Percentiles rank a stretch among this genome's conserved stretches.
phyloP scores from a whole-genome alignment of 116 monocot species.

The Papilionanthe hybrid region DNA sequence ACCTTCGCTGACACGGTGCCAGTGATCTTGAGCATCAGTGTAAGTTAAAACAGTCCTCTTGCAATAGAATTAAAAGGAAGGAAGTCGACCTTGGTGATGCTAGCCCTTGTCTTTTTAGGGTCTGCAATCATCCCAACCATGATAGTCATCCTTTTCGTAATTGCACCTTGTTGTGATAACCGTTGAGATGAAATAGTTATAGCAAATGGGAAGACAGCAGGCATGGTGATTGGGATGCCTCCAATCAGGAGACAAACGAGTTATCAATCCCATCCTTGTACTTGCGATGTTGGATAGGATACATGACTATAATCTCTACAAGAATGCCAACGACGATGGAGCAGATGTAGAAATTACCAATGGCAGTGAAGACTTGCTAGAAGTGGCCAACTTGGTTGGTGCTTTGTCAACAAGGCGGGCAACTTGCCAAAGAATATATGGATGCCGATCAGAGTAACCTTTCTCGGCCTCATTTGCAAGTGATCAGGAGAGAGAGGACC shows the following conservation, averaged over 20 bases:
- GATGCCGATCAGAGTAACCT: conserved; percentile 63
- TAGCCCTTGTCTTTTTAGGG: conserved; percentile 93
- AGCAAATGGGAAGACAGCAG: conserved; percentile 31
- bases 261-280: conserved; percentile 66
- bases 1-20: conserved; percentile 90
- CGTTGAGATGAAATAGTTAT: conserved; percentile 42
- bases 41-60: conserved; percentile 93
- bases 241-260: conserved; percentile 67
- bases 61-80: conserved; percentile 86
- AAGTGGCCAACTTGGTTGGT: conserved; percentile 76
- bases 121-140: conserved; percentile 98
- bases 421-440: conserved; percentile 78
- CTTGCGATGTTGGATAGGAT: conserved; percentile 50
- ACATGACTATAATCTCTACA: conserved; percentile 69
- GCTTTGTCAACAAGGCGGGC: conserved; percentile 67
- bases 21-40: conserved; percentile 55
- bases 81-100: conserved; percentile 88
- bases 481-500: conserved; percentile 66
- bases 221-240: conserved; percentile 49
- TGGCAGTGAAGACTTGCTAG: conserved; percentile 56
- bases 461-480: conserved; percentile 75
- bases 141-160: conserved; percentile 48
- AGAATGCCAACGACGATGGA: conserved; percentile 66
- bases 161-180: conserved; percentile 38
- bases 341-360: conserved; percentile 66